Percentiles rank a stretch among this genome's conserved stretches.
These are phyloP conservation scores for Phyllosticta capitalensis DNA, from an alignment of 2,329 filamentous ascomycete species.

Conservation along the genomic window DNA sequence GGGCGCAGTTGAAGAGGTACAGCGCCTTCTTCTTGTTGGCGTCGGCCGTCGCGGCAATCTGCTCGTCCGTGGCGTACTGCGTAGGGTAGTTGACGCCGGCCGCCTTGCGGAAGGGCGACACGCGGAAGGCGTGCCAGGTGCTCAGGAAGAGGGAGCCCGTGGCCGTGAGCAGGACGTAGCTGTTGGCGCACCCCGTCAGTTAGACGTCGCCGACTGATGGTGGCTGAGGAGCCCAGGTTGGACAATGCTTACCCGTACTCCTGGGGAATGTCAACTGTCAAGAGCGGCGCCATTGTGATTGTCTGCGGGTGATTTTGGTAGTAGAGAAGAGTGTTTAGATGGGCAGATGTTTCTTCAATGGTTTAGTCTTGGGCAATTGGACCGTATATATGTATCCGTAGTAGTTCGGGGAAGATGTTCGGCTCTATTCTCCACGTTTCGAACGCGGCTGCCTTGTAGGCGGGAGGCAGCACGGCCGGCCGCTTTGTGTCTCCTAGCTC, in stretches of 20 bases:
- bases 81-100: conserved; percentile 50
- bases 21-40: conserved; percentile 33
- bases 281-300: not conserved
- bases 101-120: conserved; percentile 37
- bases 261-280: conserved; percentile 18
- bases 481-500: not conserved
- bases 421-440: not conserved
- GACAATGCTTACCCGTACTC: conserved; percentile 23
- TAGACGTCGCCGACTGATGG: not conserved
- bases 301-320: not conserved
- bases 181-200: conserved; percentile 18
- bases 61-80: conserved; percentile 46
- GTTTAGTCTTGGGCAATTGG: not conserved
- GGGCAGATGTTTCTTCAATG: too few relatives aligned
- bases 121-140: conserved; percentile 42
- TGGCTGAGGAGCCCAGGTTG: not conserved
- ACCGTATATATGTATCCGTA: not conserved
- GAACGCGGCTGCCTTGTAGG: not conserved
- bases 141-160: conserved; percentile 46
- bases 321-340: not conserved
- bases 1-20: conserved; percentile 36
- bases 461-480: not conserved
- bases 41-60: conserved; percentile 35
- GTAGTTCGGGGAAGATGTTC: not conserved
- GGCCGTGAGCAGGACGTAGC: conserved; percentile 47